A percentile compares a stretch with the other conserved stretches of the same genome.
phyloP scores from a whole-genome alignment of 2,329 filamentous ascomycete genomes.

The Thelonectria rubi region DNA sequence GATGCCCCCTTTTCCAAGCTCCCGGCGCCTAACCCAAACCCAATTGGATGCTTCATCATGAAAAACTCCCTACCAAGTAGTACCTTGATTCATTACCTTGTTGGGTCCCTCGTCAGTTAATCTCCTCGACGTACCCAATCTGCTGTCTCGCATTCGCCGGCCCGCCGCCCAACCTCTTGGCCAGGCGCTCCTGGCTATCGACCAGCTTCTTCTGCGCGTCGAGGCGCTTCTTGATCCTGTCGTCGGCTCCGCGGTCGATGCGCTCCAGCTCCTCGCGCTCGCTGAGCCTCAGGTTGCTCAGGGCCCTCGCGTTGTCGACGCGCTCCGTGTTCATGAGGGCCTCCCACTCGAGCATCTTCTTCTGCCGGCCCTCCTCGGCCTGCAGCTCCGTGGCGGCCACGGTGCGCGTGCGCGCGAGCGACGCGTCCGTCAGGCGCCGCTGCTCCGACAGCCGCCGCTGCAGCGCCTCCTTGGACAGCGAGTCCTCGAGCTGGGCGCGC shows the following conservation, averaged over 20 bases:
- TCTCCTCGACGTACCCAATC: conserved; percentile 66
- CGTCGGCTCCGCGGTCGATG: conserved; percentile 57
- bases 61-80: conserved; percentile 7
- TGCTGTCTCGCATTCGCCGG: conserved; percentile 52
- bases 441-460: conserved; percentile 56
- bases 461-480: conserved; percentile 45
- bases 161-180: conserved; percentile 55
- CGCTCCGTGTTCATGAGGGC: conserved; percentile 55
- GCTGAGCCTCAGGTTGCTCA: conserved; percentile 58
- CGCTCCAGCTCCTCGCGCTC: conserved; percentile 62
- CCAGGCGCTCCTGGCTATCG: conserved; percentile 55
- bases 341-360: conserved; percentile 60
- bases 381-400: conserved; percentile 59
- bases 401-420: conserved; percentile 54
- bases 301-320: conserved; percentile 58
- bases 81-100: neutral
- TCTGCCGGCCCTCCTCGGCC: conserved; percentile 55
- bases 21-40: conserved; percentile 25
- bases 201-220: conserved; percentile 63
- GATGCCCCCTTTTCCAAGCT: conserved; percentile 10
- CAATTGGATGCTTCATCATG: neutral
- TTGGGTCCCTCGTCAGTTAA: conserved; percentile 48
- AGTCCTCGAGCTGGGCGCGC: conserved; percentile 58
- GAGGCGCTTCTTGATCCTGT: conserved; percentile 55
- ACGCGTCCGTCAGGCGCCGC: conserved; percentile 56